phyloP scores from a whole-genome alignment of 441 rosid species.

The Eruca vesicaria region DNA sequence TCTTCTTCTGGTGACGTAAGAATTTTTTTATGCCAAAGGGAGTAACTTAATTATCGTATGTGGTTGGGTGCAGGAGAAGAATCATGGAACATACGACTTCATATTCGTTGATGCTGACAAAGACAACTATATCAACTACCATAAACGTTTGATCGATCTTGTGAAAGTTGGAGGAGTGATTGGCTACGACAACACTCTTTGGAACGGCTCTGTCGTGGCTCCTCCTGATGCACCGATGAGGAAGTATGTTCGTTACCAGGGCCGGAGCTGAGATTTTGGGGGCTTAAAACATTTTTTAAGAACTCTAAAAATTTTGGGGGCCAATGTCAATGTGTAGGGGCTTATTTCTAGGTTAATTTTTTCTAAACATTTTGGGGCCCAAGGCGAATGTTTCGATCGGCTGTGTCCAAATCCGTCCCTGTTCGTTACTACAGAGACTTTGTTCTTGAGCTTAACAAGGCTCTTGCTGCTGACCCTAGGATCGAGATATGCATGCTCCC shows the following conservation, averaged over 20 bases:
- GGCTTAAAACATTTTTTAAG: too few relatives aligned
- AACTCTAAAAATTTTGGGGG: too few relatives aligned
- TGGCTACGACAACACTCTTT: constrained; percentile 96
- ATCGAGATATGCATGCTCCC: constrained; percentile 96
- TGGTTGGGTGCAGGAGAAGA: constrained; percentile 51
- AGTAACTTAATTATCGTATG: constrained; percentile 9
- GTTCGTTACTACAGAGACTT: constrained; percentile 75
- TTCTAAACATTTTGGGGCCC: too few relatives aligned
- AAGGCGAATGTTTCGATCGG: too few relatives aligned
- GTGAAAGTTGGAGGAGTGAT: constrained; percentile 86
- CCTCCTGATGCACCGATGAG: constrained; percentile 77
- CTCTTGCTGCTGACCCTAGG: constrained; percentile 91
- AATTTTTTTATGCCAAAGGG: background rate
- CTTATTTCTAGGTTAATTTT: too few relatives aligned
- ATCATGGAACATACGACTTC: constrained; percentile 75
- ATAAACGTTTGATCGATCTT: constrained; percentile 69
- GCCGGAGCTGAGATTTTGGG: too few relatives aligned
- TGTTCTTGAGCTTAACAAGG: constrained; percentile 89
- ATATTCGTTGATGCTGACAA: constrained; percentile 96
- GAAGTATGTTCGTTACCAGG: constrained; percentile 66
- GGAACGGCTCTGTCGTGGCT: constrained; percentile 92
- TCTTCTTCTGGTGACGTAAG: background rate
- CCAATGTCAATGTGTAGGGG: too few relatives aligned
- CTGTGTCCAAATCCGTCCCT: too few relatives aligned
- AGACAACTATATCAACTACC: constrained; percentile 91